Evolutionary conservation across 2,329 filamentous ascomycete genomes (phyloP).

Genomic region (Calonectria pseudoturangicola): DNA sequence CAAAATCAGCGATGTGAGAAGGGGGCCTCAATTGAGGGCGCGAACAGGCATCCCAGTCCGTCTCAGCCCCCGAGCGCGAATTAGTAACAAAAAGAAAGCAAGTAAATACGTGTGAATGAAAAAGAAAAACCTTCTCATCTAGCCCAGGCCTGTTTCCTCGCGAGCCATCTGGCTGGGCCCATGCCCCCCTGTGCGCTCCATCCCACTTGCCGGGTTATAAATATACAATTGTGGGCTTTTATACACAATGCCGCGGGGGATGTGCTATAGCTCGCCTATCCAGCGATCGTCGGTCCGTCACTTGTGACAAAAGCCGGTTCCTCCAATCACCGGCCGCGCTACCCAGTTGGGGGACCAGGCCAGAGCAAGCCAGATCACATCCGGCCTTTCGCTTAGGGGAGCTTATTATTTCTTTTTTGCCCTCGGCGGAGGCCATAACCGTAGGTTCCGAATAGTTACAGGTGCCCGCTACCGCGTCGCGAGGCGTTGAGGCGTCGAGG

Average conservation of each 20-base stretch:
- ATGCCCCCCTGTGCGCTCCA: neutral
- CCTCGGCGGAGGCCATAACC: constrained; percentile 4
- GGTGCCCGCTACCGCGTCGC: constrained; percentile 26
- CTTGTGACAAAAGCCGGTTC: constrained; percentile 43
- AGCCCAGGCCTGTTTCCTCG: neutral
- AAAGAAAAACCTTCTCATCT: constrained; percentile 20
- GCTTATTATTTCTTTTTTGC: constrained; percentile 38
- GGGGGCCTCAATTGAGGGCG: constrained; percentile 28
- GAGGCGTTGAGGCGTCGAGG: constrained; percentile 28
- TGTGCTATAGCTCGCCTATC: constrained; percentile 26
- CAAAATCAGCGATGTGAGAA: constrained; percentile 21
- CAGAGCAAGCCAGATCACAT: constrained; percentile 33
- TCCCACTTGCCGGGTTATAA: constrained; percentile 21
- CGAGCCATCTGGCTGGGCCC: constrained; percentile 2
- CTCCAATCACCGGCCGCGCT: constrained; percentile 28
- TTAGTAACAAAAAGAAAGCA: constrained; percentile 31
- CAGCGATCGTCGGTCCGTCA: constrained; percentile 43
- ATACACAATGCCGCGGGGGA: constrained; percentile 13
- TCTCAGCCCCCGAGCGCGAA: constrained; percentile 33
- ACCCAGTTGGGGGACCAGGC: constrained; percentile 16
- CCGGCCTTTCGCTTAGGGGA: constrained; percentile 20
- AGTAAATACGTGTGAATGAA: neutral
- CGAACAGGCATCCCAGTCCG: constrained; percentile 26
- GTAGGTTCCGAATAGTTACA: constrained; percentile 31
- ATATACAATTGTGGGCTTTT: constrained; percentile 19